A percentile compares a stretch with the other conserved stretches of the same genome.
Evolutionary conservation across 441 rosid species (phyloP).

Genomic region (Aquilaria agallochum): DNA sequence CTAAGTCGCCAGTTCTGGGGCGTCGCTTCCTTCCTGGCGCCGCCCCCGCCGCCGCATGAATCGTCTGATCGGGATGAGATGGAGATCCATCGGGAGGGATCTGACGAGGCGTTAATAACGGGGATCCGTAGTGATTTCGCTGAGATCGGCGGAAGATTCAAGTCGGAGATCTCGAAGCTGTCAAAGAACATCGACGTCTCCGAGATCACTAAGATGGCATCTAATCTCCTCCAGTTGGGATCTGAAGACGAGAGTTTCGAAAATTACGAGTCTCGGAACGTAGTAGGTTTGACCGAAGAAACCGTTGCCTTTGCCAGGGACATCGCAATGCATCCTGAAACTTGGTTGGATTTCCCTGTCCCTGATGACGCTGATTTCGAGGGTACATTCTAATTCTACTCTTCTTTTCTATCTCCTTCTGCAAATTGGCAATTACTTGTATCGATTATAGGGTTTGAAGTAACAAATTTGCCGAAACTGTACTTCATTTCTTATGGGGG

Average conservation of each 20-base stretch:
- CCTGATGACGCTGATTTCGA: slow-evolving; percentile 57
- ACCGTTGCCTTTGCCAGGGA: slow-evolving; percentile 70
- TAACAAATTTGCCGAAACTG: neutral
- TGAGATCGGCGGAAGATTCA: slow-evolving; percentile 85
- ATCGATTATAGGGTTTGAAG: neutral
- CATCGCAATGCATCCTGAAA: slow-evolving; percentile 78
- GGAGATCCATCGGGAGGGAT: slow-evolving; percentile 21
- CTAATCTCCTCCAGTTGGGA: slow-evolving; percentile 69
- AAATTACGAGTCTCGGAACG: slow-evolving; percentile 32
- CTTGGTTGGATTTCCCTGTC: slow-evolving; percentile 88
- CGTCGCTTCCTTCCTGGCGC: slow-evolving; percentile 93
- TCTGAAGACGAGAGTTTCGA: slow-evolving; percentile 39
- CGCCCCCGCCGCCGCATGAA: slow-evolving; percentile 39
- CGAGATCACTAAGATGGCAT: slow-evolving; percentile 84
- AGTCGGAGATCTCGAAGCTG: slow-evolving; percentile 72
- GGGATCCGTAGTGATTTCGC: slow-evolving; percentile 87
- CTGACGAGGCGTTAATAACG: slow-evolving; percentile 41
- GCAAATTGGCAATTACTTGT: neutral
- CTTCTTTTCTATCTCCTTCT: neutral
- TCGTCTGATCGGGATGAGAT: slow-evolving; percentile 28
- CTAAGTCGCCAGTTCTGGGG: slow-evolving; percentile 90
- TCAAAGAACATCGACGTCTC: slow-evolving; percentile 69
- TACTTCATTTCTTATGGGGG: neutral
- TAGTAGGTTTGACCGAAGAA: slow-evolving; percentile 80
- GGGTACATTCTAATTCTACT: slow-evolving; percentile 31